These are phyloP conservation scores for Salisapilia sapeloensis DNA, from an alignment of 352 stramenopile genomes.

Conservation along the genomic window DNA sequence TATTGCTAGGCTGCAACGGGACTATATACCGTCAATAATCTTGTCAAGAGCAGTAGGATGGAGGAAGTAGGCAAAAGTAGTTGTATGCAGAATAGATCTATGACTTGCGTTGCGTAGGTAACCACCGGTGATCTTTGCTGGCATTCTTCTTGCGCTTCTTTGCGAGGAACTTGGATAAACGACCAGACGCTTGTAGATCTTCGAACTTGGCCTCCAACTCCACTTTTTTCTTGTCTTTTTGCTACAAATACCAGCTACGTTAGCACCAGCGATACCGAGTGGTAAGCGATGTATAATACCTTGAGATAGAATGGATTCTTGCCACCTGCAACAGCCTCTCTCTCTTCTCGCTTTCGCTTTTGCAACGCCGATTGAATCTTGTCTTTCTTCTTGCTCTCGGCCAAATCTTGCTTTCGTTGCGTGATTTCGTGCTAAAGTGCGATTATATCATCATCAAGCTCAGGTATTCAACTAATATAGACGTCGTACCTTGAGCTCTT, in stretches of 20 bases:
- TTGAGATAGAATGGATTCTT: constrained; percentile 88
- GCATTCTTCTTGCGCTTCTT: constrained; percentile 90
- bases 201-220: constrained; percentile 85
- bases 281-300: constrained; percentile 7
- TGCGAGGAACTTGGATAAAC: constrained; percentile 85
- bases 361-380: constrained; percentile 48
- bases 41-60: no score
- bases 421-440: constrained; percentile 40
- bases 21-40: no score
- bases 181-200: constrained; percentile 74
- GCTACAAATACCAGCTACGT: constrained; percentile 11
- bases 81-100: no score
- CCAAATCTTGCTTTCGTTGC: constrained; percentile 39
- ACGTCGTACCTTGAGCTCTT: constrained; percentile 57
- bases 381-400: constrained; percentile 56
- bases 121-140: constrained; percentile 84
- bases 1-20: no score
- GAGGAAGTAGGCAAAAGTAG: no score
- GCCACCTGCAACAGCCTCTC: constrained; percentile 73
- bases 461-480: background rate
- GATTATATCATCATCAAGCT: background rate
- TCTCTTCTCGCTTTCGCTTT: constrained; percentile 77
- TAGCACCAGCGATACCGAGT: background rate
- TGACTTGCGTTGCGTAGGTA: constrained; percentile 70
- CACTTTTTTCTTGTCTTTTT: constrained; percentile 84